Base-by-base conservation (phyloP, 2,329 filamentous ascomycete species). In the Verticillium zaregamsianum region DNA sequence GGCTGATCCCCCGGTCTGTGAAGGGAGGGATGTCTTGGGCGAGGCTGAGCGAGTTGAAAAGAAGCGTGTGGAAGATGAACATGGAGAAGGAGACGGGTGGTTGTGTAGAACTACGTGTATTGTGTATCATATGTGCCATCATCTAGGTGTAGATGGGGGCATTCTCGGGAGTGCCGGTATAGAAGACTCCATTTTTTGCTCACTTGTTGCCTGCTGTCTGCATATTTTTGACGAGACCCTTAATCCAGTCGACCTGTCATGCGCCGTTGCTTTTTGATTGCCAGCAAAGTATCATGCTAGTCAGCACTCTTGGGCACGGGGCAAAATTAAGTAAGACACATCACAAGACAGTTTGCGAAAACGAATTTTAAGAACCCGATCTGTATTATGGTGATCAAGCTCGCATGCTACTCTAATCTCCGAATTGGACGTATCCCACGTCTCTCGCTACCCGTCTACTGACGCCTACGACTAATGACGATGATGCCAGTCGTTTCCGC, bases 81-180 rank as follows among this genome's bases (percentile, higher is more conserved):
- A 28, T 28, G 28, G 28, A 28, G 28, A 5, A 5, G 28, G 3
- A 28, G 28, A 28, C 28, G 57, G 61, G 49, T 61, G 61, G 58
- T 63, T 45, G 59, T 65, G 63, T 65, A 65, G 63, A 62, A 65
- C 45, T 64, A 65, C 58, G 54, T 65, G 63, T 65, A 65, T 62
- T 65, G 60, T 65, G 45, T 52, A 52, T 52, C 45, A 52, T 52
- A 65, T 65, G 59, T 65, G 62, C 61, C 63, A 64, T 64, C 63
- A 62, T 60, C 57, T 63, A 62, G 37, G 61, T 59, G 59, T 64
- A 63, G 63, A 64, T 63, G 63, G 63, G 45, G 55, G 63, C 63
- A 63, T 57, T 63, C 57, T 14, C 55, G 57, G 20, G 57, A 60
- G 61, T 59, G 61, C 54, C 59, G 45, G 59, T 61, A 55, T 61